A percentile compares a stretch with the other conserved stretches of the same genome.
phyloP scores from a whole-genome alignment of 148 eudicot genomes.

The Rheum nobile region DNA sequence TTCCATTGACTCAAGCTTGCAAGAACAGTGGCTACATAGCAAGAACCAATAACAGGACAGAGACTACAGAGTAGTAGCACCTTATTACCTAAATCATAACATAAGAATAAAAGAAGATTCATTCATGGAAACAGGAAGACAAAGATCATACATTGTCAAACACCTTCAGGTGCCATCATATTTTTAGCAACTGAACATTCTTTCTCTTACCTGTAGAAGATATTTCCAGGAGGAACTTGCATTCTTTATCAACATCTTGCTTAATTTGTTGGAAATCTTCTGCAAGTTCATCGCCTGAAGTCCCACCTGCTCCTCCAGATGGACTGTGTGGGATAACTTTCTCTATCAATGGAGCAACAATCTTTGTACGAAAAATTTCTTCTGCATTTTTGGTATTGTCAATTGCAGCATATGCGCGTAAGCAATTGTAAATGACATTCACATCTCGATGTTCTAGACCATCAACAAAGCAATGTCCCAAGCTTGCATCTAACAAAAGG shows the following conservation, averaged over 20 bases:
- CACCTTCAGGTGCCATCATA: background rate
- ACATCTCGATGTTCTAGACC: constrained; percentile 81
- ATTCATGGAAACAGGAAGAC: background rate
- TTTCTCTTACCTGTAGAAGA: constrained; percentile 55
- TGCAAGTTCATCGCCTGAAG: constrained; percentile 73
- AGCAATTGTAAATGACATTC: constrained; percentile 82
- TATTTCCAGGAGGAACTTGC: constrained; percentile 78
- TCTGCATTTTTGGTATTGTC: constrained; percentile 83
- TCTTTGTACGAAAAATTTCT: constrained; percentile 75
- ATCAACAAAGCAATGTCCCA: constrained; percentile 89
- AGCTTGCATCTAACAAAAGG: constrained; percentile 66
- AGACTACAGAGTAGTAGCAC: background rate
- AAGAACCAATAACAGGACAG: background rate
- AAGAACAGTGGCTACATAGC: background rate
- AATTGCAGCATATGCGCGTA: constrained; percentile 97
- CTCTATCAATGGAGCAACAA: constrained; percentile 62
- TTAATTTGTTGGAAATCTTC: constrained; percentile 61
- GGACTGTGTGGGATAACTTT: constrained; percentile 50
- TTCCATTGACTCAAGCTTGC: background rate
- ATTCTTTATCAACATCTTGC: constrained; percentile 50
- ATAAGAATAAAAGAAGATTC: background rate
- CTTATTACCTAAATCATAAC: background rate
- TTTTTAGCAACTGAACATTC: background rate
- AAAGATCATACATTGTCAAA: background rate
- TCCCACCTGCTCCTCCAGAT: constrained; percentile 33